Conservation (phyloP, 2,329 filamentous ascomycete species). For the Sarocladium kiliense region DNA sequence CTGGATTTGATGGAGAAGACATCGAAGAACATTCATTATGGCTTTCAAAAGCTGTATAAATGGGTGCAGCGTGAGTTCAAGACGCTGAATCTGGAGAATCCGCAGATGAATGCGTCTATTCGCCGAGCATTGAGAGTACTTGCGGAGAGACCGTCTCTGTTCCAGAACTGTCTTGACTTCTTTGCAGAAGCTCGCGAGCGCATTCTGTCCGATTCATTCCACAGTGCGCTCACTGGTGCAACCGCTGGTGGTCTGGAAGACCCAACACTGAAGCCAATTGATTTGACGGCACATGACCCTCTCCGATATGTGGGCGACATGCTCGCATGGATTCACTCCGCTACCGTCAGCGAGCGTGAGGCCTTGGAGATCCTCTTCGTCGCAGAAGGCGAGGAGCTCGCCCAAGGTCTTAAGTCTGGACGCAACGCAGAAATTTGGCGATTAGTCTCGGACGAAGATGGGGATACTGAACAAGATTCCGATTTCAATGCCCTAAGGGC, state of each 20-base stretch:
- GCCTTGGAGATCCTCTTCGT: conserved; percentile 89
- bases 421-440: conserved; percentile 82
- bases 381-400: conserved; percentile 82
- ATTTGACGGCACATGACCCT: conserved; percentile 87
- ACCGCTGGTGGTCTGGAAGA: conserved; percentile 53
- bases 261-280: conserved; percentile 76
- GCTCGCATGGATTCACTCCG: conserved; percentile 94
- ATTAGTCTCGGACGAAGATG: conserved; percentile 53
- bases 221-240: conserved; percentile 76
- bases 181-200: conserved; percentile 88
- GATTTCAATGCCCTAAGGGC: conserved; percentile 78
- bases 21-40: conserved; percentile 78
- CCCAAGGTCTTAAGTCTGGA: conserved; percentile 73
- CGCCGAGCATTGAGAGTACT: conserved; percentile 79
- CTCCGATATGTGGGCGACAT: conserved; percentile 93
- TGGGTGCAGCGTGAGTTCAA: conserved; percentile 96
- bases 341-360: conserved; percentile 88
- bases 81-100: conserved; percentile 85
- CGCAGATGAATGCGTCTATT: conserved; percentile 82
- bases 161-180: conserved; percentile 88
- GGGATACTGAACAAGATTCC: conserved; percentile 36
- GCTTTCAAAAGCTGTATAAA: conserved; percentile 91
- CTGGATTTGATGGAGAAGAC: conserved; percentile 89
- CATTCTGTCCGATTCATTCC: conserved; percentile 83
- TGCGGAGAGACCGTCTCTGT: conserved; percentile 82